phyloP scores from a whole-genome alignment of 1,139 yeast species.

The Magnusiomyces starmeri region DNA sequence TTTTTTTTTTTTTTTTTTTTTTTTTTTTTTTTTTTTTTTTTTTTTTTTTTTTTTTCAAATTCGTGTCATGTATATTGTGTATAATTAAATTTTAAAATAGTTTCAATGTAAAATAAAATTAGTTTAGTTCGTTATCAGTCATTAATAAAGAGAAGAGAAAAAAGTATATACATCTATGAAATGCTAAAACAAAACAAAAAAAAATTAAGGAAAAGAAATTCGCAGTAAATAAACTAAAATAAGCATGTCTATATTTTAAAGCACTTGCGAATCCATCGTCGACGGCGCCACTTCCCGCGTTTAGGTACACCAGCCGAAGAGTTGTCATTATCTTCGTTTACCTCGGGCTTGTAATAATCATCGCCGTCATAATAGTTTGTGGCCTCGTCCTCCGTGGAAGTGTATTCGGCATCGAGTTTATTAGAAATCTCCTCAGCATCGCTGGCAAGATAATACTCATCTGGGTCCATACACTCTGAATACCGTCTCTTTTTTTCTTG shows the following conservation, averaged over 20 bases:
- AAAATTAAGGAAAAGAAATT: conserved; percentile 12
- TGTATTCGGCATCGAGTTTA: too few relatives aligned
- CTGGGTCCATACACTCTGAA: background rate
- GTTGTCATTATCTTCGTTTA: conserved; percentile 15
- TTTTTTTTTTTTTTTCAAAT: too few relatives aligned
- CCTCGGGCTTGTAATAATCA: background rate
- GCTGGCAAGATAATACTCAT: background rate
- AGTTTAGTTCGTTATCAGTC: background rate
- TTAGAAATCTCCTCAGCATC: background rate
- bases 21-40: too few relatives aligned
- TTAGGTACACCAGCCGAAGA: background rate
- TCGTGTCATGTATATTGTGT: background rate
- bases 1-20: too few relatives aligned
- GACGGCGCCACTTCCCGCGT: conserved; percentile 37
- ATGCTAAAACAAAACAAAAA: background rate
- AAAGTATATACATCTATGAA: background rate
- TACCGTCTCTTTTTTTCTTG: background rate
- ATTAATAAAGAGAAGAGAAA: background rate
- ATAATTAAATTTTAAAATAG: background rate
- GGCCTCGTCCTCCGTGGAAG: background rate
- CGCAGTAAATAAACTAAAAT: too few relatives aligned
- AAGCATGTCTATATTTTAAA: conserved; percentile 21
- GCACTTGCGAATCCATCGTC: conserved; percentile 35
- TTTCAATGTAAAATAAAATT: background rate
- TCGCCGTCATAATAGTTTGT: background rate